These are phyloP conservation scores for Mycena rebaudengoi DNA, from an alignment of 768 basidiomycete genomes.

Conservation along the genomic window DNA sequence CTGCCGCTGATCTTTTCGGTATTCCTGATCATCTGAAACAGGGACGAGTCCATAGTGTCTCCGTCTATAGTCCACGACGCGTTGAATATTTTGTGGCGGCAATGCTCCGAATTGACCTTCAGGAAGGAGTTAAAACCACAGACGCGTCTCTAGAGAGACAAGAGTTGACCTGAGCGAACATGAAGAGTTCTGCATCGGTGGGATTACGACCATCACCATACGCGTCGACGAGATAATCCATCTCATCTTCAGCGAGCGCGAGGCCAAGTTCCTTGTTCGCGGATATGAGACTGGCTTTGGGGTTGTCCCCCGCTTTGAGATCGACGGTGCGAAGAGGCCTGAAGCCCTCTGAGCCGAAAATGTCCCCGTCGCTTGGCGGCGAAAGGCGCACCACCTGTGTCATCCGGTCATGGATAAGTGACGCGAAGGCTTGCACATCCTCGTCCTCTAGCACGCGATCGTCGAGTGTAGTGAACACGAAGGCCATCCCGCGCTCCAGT, in stretches of 20 bases:
- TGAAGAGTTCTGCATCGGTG: constrained; percentile 98
- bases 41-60: constrained; percentile 65
- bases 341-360: constrained; percentile 71
- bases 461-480: constrained; percentile 62
- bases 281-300: constrained; percentile 68
- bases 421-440: constrained; percentile 63
- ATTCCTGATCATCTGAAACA: constrained; percentile 98
- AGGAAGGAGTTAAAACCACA: too few species aligned
- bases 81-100: constrained; percentile 99
- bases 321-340: constrained; percentile 77
- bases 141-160: too few species aligned
- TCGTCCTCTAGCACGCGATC: constrained; percentile 50
- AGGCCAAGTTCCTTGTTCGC: constrained; percentile 91
- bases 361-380: constrained; percentile 61
- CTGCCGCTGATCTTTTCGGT: constrained; percentile 80
- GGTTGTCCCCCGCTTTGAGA: constrained; percentile 50
- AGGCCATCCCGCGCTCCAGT: constrained; percentile 85
- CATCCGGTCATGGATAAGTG: constrained; percentile 95
- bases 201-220: constrained; percentile 92
- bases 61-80: constrained; percentile 94
- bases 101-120: too few species aligned
- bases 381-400: constrained; percentile 78
- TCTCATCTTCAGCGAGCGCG: constrained; percentile 89
- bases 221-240: constrained; percentile 90
- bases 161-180: constrained; percentile 99